Conservation (phyloP, 371 early-diverging fungal species). For the Apophysomyces variabilis region DNA sequence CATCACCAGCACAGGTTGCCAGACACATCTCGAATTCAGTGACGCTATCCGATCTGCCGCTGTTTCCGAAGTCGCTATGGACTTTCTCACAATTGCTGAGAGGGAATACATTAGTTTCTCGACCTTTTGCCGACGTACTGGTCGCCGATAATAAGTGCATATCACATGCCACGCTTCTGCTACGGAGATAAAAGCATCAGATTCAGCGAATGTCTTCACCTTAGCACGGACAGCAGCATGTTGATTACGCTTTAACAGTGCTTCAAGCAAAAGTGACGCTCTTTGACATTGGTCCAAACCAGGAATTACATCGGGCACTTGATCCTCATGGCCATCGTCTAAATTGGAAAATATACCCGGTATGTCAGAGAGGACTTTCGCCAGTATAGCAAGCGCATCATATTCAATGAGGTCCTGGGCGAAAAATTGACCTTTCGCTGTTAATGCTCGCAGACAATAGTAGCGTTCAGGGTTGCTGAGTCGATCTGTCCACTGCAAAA, state of each 20-base stretch:
- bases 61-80: background rate
- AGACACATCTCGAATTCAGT: background rate
- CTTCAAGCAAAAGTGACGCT: constrained; percentile 12
- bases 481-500: background rate
- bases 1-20: constrained; percentile 13
- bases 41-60: background rate
- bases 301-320: background rate
- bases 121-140: background rate
- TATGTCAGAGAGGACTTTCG: background rate
- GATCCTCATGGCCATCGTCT: background rate
- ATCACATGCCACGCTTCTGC: constrained; percentile 5
- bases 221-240: background rate
- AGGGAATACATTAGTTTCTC: constrained; percentile 19
- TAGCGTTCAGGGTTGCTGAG: background rate
- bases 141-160: background rate
- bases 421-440: constrained; percentile 15
- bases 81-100: constrained; percentile 15
- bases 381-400: constrained; percentile 16
- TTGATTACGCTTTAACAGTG: constrained; percentile 6
- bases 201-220: constrained; percentile 8
- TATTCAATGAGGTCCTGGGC: constrained; percentile 12
- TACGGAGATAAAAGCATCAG: background rate
- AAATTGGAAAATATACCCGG: background rate
- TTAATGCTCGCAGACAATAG: constrained; percentile 13
- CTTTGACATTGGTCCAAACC: constrained; percentile 8